Percentiles rank a stretch among this genome's conserved stretches.
Conservation (phyloP, 176 grass and related monocot species). For the Tuctoria greenei region DNA sequence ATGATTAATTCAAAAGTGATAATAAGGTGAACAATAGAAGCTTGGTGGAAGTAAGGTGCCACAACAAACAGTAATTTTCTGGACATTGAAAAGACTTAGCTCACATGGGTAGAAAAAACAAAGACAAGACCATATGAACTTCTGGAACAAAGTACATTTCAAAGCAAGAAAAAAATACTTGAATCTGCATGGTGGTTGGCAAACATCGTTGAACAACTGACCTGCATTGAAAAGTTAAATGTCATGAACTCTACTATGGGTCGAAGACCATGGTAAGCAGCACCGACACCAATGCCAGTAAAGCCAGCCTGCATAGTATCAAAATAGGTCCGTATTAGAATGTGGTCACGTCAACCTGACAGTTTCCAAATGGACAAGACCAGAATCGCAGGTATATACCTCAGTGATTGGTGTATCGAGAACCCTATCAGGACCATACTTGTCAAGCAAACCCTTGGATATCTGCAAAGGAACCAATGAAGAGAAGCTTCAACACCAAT, state of each 20-base stretch:
- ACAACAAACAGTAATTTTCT: neutral
- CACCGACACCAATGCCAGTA: conserved; percentile 94
- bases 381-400: conserved; percentile 36
- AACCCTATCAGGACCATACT: conserved; percentile 98
- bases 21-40: neutral
- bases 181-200: no score
- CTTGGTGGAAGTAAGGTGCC: neutral
- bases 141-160: no score
- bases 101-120: no score
- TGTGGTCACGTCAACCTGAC: neutral
- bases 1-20: neutral
- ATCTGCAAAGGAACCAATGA: conserved; percentile 53
- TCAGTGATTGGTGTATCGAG: conserved; percentile 97
- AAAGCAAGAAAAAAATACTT: no score
- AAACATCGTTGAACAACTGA: conserved; percentile 14
- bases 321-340: conserved; percentile 7
- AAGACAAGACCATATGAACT: no score
- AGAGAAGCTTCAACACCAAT: conserved; percentile 21
- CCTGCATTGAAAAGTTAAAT: conserved; percentile 99
- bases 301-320: conserved; percentile 78
- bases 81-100: no score
- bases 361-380: neutral
- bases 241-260: conserved; percentile 98
- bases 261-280: conserved; percentile 89
- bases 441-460: conserved; percentile 93